A percentile compares a stretch with the other conserved stretches of the same genome.
Conservation (phyloP, 495 filamentous ascomycete species). For the Penicillium malachiteum region DNA sequence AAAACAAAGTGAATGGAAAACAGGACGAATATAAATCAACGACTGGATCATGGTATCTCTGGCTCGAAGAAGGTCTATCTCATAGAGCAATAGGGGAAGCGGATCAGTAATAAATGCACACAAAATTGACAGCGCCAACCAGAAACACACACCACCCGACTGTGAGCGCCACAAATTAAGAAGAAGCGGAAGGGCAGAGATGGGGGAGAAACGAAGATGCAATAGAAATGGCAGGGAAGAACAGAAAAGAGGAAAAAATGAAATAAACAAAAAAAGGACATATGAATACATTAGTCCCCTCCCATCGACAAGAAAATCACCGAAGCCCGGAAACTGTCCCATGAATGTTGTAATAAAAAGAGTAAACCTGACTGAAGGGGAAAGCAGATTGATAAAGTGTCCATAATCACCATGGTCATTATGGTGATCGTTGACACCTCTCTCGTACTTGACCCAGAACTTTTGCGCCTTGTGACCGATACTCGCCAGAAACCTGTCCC, state of each 20-base stretch:
- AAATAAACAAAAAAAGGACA: conserved; percentile 21
- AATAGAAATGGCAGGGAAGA: conserved; percentile 18
- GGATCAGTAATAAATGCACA: conserved; percentile 33
- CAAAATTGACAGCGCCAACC: conserved; percentile 37
- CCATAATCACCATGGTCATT: conserved; percentile 19
- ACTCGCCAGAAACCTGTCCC: conserved; percentile 50
- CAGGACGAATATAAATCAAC: conserved; percentile 18
- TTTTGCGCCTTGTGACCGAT: conserved; percentile 47
- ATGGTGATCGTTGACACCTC: conserved; percentile 13
- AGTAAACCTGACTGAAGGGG: conserved; percentile 21
- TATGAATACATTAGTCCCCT: conserved; percentile 35
- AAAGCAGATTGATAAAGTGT: conserved; percentile 20
- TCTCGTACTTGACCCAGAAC: conserved; percentile 24
- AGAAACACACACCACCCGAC: conserved; percentile 41
- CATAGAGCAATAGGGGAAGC: conserved; percentile 31
- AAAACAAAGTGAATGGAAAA: conserved; percentile 3
- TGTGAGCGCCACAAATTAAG: conserved; percentile 20
- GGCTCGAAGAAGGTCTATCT: conserved; percentile 49
- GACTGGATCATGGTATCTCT: conserved; percentile 49
- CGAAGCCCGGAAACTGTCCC: conserved; percentile 26
- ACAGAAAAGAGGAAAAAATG: conserved; percentile 14
- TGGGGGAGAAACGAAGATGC: conserved; percentile 25
- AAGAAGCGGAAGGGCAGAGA: conserved; percentile 12
- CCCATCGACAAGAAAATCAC: conserved; percentile 29
- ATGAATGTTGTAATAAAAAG: conserved; percentile 20